phyloP scores from a whole-genome alignment of 2,329 filamentous ascomycete species.

The Xylaria multiplex region DNA sequence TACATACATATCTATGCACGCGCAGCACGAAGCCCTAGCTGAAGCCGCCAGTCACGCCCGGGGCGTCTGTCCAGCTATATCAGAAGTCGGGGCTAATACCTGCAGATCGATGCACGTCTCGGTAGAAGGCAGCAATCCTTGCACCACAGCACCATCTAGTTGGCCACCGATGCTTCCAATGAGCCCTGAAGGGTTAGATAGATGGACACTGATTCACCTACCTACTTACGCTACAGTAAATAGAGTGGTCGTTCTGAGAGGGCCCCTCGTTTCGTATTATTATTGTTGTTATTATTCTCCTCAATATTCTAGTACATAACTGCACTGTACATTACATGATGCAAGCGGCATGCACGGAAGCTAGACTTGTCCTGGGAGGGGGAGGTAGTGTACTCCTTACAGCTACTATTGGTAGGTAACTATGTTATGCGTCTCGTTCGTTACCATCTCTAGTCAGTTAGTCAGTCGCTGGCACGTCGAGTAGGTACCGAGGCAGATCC shows the following conservation, averaged over 20 bases:
- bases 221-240: too few species aligned
- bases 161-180: slow-evolving; percentile 14
- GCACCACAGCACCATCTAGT: slow-evolving; percentile 16
- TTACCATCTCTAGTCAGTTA: background rate
- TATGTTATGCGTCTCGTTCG: too few species aligned
- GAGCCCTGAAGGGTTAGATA: slow-evolving; percentile 1
- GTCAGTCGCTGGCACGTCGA: background rate
- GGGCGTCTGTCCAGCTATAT: slow-evolving; percentile 9
- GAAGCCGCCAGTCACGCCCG: slow-evolving; percentile 16
- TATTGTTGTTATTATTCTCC: too few species aligned
- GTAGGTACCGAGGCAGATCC: slow-evolving; percentile 1
- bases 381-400: too few species aligned
- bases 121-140: slow-evolving; percentile 38
- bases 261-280: too few species aligned
- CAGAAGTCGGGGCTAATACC: slow-evolving; percentile 32
- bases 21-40: slow-evolving; percentile 26
- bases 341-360: too few species aligned
- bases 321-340: too few species aligned
- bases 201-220: background rate
- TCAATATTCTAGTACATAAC: too few species aligned
- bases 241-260: too few species aligned
- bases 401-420: too few species aligned
- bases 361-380: too few species aligned
- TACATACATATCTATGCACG: slow-evolving; percentile 3
- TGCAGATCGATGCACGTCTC: slow-evolving; percentile 41